Base-by-base conservation (phyloP, 2,329 filamentous ascomycete species). In the Eurotiales sp. region DNA sequence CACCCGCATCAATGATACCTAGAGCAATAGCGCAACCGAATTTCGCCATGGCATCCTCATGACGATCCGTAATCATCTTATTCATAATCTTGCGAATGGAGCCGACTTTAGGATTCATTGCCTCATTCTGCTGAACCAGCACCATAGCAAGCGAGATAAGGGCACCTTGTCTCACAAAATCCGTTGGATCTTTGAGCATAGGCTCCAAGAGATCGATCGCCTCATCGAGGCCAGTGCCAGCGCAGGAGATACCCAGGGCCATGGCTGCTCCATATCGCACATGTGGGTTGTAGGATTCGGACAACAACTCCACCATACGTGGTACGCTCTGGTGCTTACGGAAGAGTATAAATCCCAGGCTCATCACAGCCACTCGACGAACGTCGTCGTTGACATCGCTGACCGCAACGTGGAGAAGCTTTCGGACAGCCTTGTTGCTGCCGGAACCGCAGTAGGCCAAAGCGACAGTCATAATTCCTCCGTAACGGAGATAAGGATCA, bases 31-130 rank as follows among this genome's bases (percentile, higher is more conserved):
- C 89, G 60, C 90, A 92, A 62, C 93, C 93, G 59, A 99, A 99
- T 71, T 99, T 99, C 66, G 93, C 95, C 92, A 99, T 97, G 54
- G 93, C 93, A 75, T 99, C 93, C 70, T 99, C 93, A 61, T 99
- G 93, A 47, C 93, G 86, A 69, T 99, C 93, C 34, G 87, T 84
- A 21, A 97, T 85, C 52, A 96, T 90, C 79, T 96, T 97, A 75
- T 90, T 87, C 55, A 99, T 82, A 3, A 88, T 91, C 77, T 96
- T 96, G 62, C 93, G 86, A 59, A 97, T 91, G 1, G 85, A 82
- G 19, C 85, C 83, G 43, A 96, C 92, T 77, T 97, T 96, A 62
- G 93, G 91, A 73, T 97, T 99, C 89, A 96, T 95, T 23, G 87
- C 86, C 72, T 99, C 93, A 64, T 97, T 99, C 70, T 97, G 93